Base-by-base conservation (phyloP, 1,284 basidiomycete species). In the Afroboletus lepidellus region DNA sequence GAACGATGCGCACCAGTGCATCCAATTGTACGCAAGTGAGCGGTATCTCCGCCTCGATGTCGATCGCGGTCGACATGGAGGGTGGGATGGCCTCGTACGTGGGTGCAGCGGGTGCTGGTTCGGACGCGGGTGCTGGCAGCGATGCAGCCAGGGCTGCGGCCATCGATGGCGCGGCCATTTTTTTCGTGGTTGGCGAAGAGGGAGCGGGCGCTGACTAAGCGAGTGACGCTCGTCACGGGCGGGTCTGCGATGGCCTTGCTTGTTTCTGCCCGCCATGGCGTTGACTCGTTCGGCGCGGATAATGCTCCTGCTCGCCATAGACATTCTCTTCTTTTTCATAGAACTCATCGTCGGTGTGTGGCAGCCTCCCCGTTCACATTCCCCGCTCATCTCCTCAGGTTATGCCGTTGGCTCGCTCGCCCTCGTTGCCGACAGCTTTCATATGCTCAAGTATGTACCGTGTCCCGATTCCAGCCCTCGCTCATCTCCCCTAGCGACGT, bases 371-470 rank as follows among this genome's bases (percentile, higher is more conserved):
- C 30, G 15, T 34, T 33, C 0, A 38, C 32, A 24, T 2, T 20
- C 33, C 30, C 12, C 3, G 42, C 57, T 56, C 7, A 57, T 51
- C 2, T 51, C 29, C 37, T 15, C 29, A 87, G 94, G 95, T 41
- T 96, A 96, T 84, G 84, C 90, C 15, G 92, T 97, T 53, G 94
- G 94, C 34, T 97, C 94, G 0, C 83, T 98, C 2, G 95, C 95
- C 3, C 85, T 99, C 52, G 87, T 99, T 33, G 96, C 97, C 20
- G 96, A 98, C 74, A 92, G 89, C 58, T 98, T 99, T 74, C 96
- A 99, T 76, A 98, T 98, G 95, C 85, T 95, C 73, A 94, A 94
- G 92, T 95, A 60, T 56, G 81, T 60, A 54, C 23, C 30, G 13
- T 2, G n/a, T 45, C 50, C 32, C 29, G 13, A 42, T 41, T 27